These are phyloP conservation scores for Dryadomyces quercivorus DNA, from an alignment of 2,329 filamentous ascomycete species.

Conservation along the genomic window DNA sequence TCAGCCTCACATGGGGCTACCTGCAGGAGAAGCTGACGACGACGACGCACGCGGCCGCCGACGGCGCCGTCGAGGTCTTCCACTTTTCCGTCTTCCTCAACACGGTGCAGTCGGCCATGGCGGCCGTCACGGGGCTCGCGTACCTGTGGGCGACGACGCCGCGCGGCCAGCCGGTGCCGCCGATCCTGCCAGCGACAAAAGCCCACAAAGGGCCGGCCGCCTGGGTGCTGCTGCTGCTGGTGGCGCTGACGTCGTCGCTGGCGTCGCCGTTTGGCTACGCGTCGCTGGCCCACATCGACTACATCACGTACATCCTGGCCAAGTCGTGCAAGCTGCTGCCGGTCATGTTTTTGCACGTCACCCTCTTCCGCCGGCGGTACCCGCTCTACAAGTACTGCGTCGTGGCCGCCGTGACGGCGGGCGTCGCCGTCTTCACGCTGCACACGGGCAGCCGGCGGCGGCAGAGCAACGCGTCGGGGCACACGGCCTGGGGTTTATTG, in stretches of 20 bases:
- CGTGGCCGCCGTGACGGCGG: constrained; percentile 77
- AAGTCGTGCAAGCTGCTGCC: constrained; percentile 98
- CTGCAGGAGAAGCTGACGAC: constrained; percentile 97
- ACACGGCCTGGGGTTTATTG: constrained; percentile 66
- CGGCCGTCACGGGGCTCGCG: constrained; percentile 65
- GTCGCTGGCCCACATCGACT: constrained; percentile 85
- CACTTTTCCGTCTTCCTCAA: constrained; percentile 92
- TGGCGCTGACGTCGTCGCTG: constrained; percentile 77
- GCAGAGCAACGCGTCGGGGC: constrained; percentile 36
- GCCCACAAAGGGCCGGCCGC: constrained; percentile 37
- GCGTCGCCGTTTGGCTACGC: constrained; percentile 96
- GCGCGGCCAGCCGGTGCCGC: constrained; percentile 32
- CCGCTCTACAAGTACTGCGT: constrained; percentile 95
- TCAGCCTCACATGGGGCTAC: constrained; percentile 83
- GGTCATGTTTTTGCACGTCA: constrained; percentile 93
- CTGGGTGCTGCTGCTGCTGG: constrained; percentile 64
- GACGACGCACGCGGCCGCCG: constrained; percentile 58
- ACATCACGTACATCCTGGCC: constrained; percentile 92
- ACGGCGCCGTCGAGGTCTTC: constrained; percentile 55
- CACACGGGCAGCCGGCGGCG: constrained; percentile 50
- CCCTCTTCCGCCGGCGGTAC: constrained; percentile 78
- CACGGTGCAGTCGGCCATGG: constrained; percentile 86
- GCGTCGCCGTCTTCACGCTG: constrained; percentile 90
- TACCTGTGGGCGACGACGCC: constrained; percentile 63
- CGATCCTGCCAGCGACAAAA: constrained; percentile 59